Conservation (phyloP, 2,329 filamentous ascomycete species). For the Pseudocercospora eumusae region DNA sequence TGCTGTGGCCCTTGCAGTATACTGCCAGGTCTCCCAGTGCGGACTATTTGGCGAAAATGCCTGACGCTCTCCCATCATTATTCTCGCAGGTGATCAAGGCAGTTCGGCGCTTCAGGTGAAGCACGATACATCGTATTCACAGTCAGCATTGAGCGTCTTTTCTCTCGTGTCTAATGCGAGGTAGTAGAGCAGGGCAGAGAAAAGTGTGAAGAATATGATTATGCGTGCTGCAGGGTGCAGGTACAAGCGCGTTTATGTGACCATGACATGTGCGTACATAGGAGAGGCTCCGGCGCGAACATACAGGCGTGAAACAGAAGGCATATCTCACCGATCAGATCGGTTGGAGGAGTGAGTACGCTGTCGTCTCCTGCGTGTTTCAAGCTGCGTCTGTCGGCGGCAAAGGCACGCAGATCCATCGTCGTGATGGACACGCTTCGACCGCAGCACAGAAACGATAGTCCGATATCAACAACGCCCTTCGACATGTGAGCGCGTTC, state of each 20-base stretch:
- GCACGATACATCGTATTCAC: not conserved
- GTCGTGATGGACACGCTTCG: not conserved
- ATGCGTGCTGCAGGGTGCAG: slow-evolving; percentile 5
- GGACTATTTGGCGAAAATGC: not conserved
- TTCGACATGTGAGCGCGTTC: not conserved
- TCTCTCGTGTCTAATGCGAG: not conserved
- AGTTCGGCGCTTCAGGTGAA: not conserved
- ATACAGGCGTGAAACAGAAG: not conserved
- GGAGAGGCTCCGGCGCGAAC: not conserved
- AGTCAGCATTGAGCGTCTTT: not conserved
- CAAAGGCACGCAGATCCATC: slow-evolving; percentile 5
- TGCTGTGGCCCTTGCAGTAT: slow-evolving; percentile 1
- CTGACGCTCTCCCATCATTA: slow-evolving; percentile 4
- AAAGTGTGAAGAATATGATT: not conserved
- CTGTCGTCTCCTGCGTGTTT: not conserved
- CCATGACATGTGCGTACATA: not conserved
- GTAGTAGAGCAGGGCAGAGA: not conserved
- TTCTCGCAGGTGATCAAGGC: not conserved
- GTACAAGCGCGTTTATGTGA: slow-evolving; percentile 7
- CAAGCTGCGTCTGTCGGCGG: not conserved
- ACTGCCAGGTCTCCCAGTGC: slow-evolving; percentile 7
- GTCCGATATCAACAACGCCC: not conserved
- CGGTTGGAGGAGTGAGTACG: slow-evolving; percentile 12
- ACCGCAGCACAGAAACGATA: not conserved
- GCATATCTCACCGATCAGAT: not conserved